Conservation (phyloP, 345 rosid genomes). For the Salix dunnii region DNA sequence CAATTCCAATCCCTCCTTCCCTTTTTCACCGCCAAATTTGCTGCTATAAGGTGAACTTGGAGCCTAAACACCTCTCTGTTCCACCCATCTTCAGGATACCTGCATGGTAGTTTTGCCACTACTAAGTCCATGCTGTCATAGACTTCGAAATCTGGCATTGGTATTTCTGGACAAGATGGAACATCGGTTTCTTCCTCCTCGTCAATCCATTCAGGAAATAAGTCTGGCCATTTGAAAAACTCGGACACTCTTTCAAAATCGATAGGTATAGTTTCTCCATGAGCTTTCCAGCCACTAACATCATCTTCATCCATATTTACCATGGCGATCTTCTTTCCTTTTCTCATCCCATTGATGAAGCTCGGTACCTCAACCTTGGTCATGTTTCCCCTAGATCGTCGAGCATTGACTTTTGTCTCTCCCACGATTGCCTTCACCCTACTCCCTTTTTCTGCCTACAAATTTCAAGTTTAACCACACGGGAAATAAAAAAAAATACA, state of each 20-base stretch:
- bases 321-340: conserved; percentile 66
- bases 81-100: conserved; percentile 77
- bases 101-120: conserved; percentile 76
- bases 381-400: conserved; percentile 18
- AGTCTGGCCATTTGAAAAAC: conserved; percentile 60
- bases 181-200: conserved; percentile 81
- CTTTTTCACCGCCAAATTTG: conserved; percentile 57
- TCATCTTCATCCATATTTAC: conserved; percentile 75
- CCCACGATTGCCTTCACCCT: conserved; percentile 60
- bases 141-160: conserved; percentile 62
- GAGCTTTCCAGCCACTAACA: conserved; percentile 47
- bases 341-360: conserved; percentile 50
- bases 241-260: conserved; percentile 55
- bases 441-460: conserved; percentile 50
- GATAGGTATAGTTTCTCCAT: conserved; percentile 52
- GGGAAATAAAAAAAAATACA: background rate
- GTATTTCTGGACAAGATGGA: conserved; percentile 73
- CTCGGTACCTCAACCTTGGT: conserved; percentile 58
- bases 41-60: conserved; percentile 70
- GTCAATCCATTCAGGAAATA: conserved; percentile 96
- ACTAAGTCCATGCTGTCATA: conserved; percentile 58
- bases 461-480: conserved; percentile 7
- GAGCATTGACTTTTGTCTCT: conserved; percentile 17
- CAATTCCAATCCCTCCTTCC: conserved; percentile 53
- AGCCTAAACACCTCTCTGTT: conserved; percentile 75